Evolutionary conservation across 1,284 basidiomycete species (phyloP), one percentile per base, ranked within the genome.

Genomic region (Cronartium quercuum): DNA sequence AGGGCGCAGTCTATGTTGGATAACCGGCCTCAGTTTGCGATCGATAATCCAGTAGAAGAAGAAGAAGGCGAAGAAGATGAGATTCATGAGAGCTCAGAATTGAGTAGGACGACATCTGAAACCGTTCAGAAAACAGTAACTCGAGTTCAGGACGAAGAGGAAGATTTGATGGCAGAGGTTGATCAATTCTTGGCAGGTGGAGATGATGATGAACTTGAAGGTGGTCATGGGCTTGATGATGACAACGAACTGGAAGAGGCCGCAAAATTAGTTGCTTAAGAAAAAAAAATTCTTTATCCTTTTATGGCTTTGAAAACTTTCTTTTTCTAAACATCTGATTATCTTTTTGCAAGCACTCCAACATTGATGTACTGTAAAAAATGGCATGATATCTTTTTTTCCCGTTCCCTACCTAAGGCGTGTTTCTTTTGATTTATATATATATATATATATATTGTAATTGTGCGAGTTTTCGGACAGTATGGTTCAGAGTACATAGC

Each of bases 1-100:
- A 90, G 88, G 0, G 91, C 90, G 29, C 90, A 89, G 76, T 89
- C 90, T 65, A 90, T 90, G 9, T 84, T 94, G 60, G 89, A 94
- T 88, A 90, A 94, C 80, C 85, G 94, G 64, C 92, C 91, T 44
- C 89, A 90, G 77, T 97, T 96, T 82, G 92, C 92, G 1, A 95
- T 96, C 78, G 94, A 97, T 80, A 91, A 93, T 81, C 91, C 89
- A 3, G 89, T 88, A 73, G 87, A 88, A 63, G 82, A 81, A 75
- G 91, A 92, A 78, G 90, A 89, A 18, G 89, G 91, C 61, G 90
- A 88, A 29, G 87, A 88, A 63, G 82, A 80, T 18, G 88, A 88
- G 57, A 24, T 61, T 64, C 55, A 9, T 40, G 55, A 64, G 21
- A 60, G 29, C 29, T 42, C 68, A 51, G 40, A 62, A 38, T 69